Conservation (phyloP, 495 filamentous ascomycete genomes). For the Podospora anserina region DNA sequence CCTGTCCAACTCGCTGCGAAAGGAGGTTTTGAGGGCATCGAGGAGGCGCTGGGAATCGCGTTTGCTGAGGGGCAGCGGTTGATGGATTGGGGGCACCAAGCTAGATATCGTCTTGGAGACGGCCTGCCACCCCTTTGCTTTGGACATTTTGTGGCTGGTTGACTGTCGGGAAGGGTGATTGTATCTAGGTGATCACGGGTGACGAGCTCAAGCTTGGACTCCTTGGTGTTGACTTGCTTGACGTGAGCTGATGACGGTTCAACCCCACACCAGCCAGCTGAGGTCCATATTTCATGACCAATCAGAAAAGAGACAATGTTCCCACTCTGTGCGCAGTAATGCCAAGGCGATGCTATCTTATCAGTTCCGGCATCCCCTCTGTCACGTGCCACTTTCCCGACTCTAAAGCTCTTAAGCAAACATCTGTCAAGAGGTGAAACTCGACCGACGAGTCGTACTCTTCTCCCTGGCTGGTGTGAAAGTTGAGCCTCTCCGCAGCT, state of each 20-base stretch:
- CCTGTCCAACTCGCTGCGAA: slow-evolving; percentile 66
- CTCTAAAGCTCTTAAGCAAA: background rate
- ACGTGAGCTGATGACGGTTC: slow-evolving; percentile 2
- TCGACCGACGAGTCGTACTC: background rate
- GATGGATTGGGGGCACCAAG: slow-evolving; percentile 59
- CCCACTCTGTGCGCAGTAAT: background rate
- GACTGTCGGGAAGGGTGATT: slow-evolving; percentile 8
- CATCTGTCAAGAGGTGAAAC: background rate
- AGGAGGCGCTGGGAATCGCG: slow-evolving; percentile 68
- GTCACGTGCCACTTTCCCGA: background rate
- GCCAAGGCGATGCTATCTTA: background rate
- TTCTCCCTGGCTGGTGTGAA: background rate
- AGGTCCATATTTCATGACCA: background rate
- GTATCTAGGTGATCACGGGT: background rate
- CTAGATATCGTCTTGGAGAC: slow-evolving; percentile 33
- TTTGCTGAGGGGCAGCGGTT: slow-evolving; percentile 61
- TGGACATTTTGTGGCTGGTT: slow-evolving; percentile 28
- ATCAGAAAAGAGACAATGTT: background rate
- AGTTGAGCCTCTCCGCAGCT: background rate
- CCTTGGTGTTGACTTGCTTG: background rate
- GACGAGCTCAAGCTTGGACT: background rate
- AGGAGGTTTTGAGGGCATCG: slow-evolving; percentile 68
- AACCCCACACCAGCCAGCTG: background rate
- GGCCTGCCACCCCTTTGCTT: slow-evolving; percentile 32
- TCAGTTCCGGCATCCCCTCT: background rate